Conservation (phyloP, 2,329 filamentous ascomycete genomes). For the Aspergillus cejpii region DNA sequence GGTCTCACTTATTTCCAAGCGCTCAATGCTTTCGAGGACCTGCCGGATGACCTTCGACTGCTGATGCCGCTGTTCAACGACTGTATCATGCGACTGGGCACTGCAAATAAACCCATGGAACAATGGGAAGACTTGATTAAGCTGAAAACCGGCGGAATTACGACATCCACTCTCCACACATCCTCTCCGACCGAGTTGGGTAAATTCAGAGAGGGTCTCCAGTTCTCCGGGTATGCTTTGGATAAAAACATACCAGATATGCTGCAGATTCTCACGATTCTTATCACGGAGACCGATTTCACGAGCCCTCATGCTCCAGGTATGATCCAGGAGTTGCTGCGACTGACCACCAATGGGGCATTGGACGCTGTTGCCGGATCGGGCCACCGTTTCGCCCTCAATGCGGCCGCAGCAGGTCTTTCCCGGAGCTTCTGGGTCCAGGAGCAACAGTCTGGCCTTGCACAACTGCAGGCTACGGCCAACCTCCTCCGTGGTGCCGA, state of each 20-base stretch:
- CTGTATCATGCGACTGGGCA: constrained; percentile 87
- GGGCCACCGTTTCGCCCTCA: constrained; percentile 79
- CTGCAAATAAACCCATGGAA: constrained; percentile 81
- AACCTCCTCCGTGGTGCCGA: constrained; percentile 63
- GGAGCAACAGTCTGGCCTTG: constrained; percentile 84
- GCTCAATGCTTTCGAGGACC: constrained; percentile 67
- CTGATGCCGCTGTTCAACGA: constrained; percentile 88
- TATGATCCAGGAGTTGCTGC: constrained; percentile 78
- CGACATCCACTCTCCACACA: constrained; percentile 74
- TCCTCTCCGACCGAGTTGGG: constrained; percentile 67
- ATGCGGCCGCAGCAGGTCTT: constrained; percentile 73
- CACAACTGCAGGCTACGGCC: constrained; percentile 79
- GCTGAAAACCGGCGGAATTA: constrained; percentile 87
- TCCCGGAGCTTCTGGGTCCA: constrained; percentile 63
- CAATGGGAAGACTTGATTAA: constrained; percentile 94
- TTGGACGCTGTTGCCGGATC: constrained; percentile 87
- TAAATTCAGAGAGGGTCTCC: constrained; percentile 69
- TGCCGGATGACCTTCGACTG: constrained; percentile 77
- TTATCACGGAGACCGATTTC: constrained; percentile 85
- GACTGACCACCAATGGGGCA: constrained; percentile 79
- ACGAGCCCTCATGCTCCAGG: constrained; percentile 71
- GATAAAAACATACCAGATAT: constrained; percentile 86
- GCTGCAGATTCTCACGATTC: constrained; percentile 73
- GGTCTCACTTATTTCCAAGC: constrained; percentile 94
- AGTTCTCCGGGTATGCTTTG: constrained; percentile 77